A percentile compares a stretch with the other conserved stretches of the same genome.
phyloP scores from a whole-genome alignment of 805 yeast species.

The Saitoella complicata region DNA sequence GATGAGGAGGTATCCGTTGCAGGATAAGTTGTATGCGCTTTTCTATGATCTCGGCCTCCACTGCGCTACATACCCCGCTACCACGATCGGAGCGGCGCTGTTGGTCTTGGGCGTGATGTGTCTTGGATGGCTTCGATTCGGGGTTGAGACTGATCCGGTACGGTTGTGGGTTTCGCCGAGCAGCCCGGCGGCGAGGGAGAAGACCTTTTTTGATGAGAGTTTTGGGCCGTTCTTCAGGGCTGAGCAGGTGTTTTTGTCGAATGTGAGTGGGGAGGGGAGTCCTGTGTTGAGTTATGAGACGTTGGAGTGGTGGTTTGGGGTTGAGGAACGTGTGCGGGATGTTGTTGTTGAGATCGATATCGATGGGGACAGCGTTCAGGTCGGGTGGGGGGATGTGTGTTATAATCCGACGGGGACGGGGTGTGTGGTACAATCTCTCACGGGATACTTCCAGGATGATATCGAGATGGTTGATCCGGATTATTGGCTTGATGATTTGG shows the following conservation, averaged over 20 bases:
- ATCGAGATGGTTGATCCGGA: constrained; percentile 31
- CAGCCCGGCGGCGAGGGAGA: constrained; percentile 53
- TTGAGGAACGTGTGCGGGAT: constrained; percentile 39
- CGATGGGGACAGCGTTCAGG: constrained; percentile 15
- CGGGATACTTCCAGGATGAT: constrained; percentile 71
- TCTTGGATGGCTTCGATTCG: constrained; percentile 33
- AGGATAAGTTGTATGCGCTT: constrained; percentile 29
- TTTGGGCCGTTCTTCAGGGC: constrained; percentile 89
- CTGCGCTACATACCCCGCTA: constrained; percentile 47
- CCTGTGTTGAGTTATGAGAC: constrained; percentile 54
- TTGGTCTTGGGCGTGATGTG: constrained; percentile 32
- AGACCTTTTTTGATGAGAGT: constrained; percentile 51
- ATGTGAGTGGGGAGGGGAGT: constrained; percentile 26
- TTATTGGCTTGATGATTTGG: constrained; percentile 41
- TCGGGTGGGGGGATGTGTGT: constrained; percentile 37
- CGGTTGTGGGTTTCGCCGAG: constrained; percentile 78
- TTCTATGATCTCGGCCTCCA: constrained; percentile 38
- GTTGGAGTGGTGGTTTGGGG: constrained; percentile 77
- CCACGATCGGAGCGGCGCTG: constrained; percentile 30
- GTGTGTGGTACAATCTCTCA: constrained; percentile 74
- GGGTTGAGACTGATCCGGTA: constrained; percentile 65
- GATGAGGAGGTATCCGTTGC: constrained; percentile 29
- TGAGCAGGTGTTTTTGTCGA: constrained; percentile 64
- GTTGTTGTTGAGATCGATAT: constrained; percentile 24
- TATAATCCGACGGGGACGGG: constrained; percentile 65